phyloP scores from a whole-genome alignment of 345 rosid genomes.

The Firmiana major region DNA sequence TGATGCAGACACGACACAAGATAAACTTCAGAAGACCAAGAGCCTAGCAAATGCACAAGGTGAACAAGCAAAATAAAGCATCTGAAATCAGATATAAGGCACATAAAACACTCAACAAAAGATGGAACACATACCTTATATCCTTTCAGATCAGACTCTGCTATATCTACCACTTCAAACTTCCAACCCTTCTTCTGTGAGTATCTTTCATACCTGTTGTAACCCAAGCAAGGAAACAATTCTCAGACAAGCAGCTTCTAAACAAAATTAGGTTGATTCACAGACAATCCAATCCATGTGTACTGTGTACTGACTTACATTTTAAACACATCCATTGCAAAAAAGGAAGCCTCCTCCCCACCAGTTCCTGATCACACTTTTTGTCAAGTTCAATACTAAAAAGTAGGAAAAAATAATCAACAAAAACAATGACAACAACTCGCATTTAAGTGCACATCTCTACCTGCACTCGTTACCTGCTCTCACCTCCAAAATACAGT shows the following conservation, averaged over 20 bases:
- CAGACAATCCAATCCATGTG: neutral
- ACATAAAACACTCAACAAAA: neutral
- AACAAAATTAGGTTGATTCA: neutral
- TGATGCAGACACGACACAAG: conserved; percentile 15
- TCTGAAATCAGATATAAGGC: neutral
- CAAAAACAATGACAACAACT: neutral
- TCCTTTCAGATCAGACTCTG: conserved; percentile 86
- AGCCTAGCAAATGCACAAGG: neutral
- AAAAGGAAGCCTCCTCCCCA: conserved; percentile 97
- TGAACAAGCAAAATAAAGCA: neutral
- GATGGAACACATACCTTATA: conserved; percentile 53
- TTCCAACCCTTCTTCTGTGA: conserved; percentile 88
- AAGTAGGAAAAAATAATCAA: neutral
- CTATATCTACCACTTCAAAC: conserved; percentile 73
- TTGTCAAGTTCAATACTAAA: conserved; percentile 13
- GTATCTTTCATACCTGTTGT: conserved; percentile 83
- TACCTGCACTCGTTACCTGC: conserved; percentile 52
- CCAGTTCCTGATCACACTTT: conserved; percentile 59
- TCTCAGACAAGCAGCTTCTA: neutral
- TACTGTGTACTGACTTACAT: conserved; percentile 47
- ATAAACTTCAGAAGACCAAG: neutral
- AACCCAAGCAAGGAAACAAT: conserved; percentile 7
- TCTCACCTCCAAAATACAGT: conserved; percentile 96
- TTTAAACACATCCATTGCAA: conserved; percentile 87
- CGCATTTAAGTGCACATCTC: neutral